Percentiles rank a stretch among this genome's conserved stretches.
These are phyloP conservation scores for Camillea tinctor DNA, from an alignment of 2,329 filamentous ascomycete genomes.

Conservation along the genomic window DNA sequence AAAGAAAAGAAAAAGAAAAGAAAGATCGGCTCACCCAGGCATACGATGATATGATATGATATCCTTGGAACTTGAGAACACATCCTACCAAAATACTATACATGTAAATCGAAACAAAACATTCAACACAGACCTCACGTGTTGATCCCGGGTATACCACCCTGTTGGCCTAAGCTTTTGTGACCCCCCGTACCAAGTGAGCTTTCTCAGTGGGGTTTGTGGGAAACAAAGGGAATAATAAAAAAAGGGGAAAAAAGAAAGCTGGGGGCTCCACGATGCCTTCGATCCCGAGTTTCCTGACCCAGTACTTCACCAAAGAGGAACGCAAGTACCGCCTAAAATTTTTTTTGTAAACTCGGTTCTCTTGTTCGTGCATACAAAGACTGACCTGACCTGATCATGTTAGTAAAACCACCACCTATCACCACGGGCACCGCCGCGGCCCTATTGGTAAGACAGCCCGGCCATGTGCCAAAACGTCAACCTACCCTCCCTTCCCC, in stretches of 20 bases:
- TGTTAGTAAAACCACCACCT: slow-evolving; percentile 37
- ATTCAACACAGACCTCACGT: neutral
- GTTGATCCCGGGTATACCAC: neutral
- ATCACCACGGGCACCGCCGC: slow-evolving; percentile 40
- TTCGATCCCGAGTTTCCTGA: slow-evolving; percentile 27
- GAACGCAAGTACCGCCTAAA: slow-evolving; percentile 25
- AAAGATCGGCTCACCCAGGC: neutral
- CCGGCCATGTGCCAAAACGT: slow-evolving; percentile 11
- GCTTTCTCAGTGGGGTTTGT: neutral
- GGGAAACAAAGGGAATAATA: too few relatives aligned
- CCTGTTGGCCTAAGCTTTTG: neutral
- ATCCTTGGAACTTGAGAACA: too few relatives aligned
- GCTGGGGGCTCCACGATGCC: slow-evolving; percentile 26
- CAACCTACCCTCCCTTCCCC: too few relatives aligned
- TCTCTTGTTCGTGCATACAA: neutral
- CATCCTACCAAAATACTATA: too few relatives aligned
- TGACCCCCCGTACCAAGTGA: neutral
- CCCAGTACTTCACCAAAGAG: slow-evolving; percentile 30
- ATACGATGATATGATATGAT: neutral
- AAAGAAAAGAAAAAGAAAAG: neutral
- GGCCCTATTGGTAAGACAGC: slow-evolving; percentile 35
- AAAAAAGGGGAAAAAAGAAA: neutral
- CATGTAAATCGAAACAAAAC: neutral
- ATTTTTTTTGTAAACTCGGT: neutral
- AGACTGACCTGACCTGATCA: slow-evolving; percentile 26